Evolutionary conservation across 805 yeast species (phyloP), one percentile per base, ranked within the genome.

Genomic region (Tetrapisispora nanseiensis): DNA sequence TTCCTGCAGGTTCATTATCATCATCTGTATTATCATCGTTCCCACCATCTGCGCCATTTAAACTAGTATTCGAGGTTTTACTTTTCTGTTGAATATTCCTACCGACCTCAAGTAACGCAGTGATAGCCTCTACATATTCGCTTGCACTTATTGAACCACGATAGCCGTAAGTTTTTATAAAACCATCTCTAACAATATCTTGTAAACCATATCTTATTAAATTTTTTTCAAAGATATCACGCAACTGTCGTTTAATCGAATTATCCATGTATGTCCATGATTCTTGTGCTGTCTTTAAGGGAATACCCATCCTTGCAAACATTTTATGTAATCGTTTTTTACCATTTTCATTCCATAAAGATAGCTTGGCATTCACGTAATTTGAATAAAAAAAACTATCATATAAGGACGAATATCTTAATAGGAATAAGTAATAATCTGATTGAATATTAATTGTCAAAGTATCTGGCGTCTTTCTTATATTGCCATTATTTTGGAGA

Each of bases 231-330:
- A 92, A 82, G 19, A 85, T 80, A 12, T 69, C 58, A 19, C 82
- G 80, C 20, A 92, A 65, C 46, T 78, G 81, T 43, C 80, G 76
- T 59, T 92, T 94, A 40, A 90, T 69, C 9, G 73, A 71, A 30
- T 84, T 75, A 57, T 86, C 92, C 80, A 90, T 77, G 59, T 90
- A 94, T 21, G 82, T 70, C 97, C 97, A 92, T 43, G 79, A 79
- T 60, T 92, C 95, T 54, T 80, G 82, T 0, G 97, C 92, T n/a
- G 82, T 80, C 6, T 78, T 81, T 37, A 92, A 68, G 0, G 96
- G 81, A 6, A 92, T 82, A 7, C 98, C 98, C 96, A 94, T 92
- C 52, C 83, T 76, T 1, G 98, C 98, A 66, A 92, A 86, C 75
- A 92, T 72, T 52, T 87, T 86, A 57, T 89, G 95, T 39, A 92